phyloP scores from a whole-genome alignment of 2,329 filamentous ascomycete species.

The Clarireedia sp. region DNA sequence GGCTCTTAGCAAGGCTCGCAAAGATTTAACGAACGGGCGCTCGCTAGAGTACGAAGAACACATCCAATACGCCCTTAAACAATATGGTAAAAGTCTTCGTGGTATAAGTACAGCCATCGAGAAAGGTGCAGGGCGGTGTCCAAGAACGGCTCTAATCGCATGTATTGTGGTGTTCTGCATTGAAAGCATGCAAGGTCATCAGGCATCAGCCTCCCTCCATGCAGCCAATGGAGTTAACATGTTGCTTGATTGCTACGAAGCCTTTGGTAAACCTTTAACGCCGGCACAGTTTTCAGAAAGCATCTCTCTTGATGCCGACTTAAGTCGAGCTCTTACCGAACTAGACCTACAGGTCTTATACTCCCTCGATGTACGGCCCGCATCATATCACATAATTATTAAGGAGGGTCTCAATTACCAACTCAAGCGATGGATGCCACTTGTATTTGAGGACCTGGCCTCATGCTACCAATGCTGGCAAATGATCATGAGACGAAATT shows the following conservation, averaged over 20 bases:
- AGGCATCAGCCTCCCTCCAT: conserved; percentile 8
- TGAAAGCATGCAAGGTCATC: conserved; percentile 10
- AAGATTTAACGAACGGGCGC: not conserved
- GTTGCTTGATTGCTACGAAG: not conserved
- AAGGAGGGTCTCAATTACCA: not conserved
- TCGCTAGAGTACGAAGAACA: not conserved
- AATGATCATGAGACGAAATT: conserved; percentile 10
- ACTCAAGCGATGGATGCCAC: not conserved
- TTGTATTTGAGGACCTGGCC: conserved; percentile 1
- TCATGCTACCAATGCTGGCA: conserved; percentile 8
- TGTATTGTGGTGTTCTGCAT: conserved; percentile 11
- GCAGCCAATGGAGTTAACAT: conserved; percentile 5
- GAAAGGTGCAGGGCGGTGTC: not conserved
- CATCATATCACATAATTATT: not conserved
- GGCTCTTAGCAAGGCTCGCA: conserved; percentile 10
- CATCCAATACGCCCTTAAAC: conserved; percentile 4
- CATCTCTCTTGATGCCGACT: not conserved
- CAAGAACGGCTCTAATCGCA: conserved; percentile 6
- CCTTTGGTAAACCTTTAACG: not conserved
- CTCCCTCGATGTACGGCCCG: conserved; percentile 2
- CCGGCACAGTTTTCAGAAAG: not conserved
- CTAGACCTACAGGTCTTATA: conserved; percentile 9
- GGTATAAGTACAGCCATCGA: conserved; percentile 4
- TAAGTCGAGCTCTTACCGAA: not conserved
- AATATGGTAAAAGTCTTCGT: conserved; percentile 7